Evolutionary conservation across 2,329 filamentous ascomycete species (phyloP), one percentile per base, ranked within the genome.

Genomic region (Nannizziopsis barbatae): DNA sequence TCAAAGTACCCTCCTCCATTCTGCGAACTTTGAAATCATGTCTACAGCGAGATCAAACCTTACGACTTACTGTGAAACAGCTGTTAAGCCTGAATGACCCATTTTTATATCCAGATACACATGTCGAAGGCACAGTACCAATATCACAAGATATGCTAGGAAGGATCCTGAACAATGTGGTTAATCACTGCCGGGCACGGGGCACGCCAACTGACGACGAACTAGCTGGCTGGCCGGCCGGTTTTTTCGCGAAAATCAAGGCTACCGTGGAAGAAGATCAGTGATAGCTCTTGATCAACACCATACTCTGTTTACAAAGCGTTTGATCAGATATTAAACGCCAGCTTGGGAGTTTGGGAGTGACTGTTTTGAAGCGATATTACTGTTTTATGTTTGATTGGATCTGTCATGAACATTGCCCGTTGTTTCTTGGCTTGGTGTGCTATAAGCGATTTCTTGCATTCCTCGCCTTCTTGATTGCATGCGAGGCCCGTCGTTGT

Each of bases 121-220:
- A 65, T 39, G 60, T 66, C 9, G 62, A 68, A 18, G 69, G 69
- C 33, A 67, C 62, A 49, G 74, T 72, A 45, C 71, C 62, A 50
- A 75, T 74, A 53, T 76, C 63, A 10, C 71, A 80, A 58, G 76
- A 79, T n/a, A 66, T 81, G 58, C 66, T 82, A 3, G 73, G 70
- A 1, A 72, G 77, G 53, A 77, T 82, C 30, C 71, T 82, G 53
- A 69, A 71, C 45, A 75, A 76, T 42, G 76, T 82, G 12, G 73
- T 79, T 3, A 73, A 78, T 51, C 73, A 80, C 53, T 81, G 78
- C 58, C 66, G 72, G 27, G 74, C 75, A 18, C 74, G 73, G 51
- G 71, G 74, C 3, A 59, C 75, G 5, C 78, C 78, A 2, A 74
- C 66, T 12, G 74, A 78, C 32, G 75, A 77, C 50, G 79, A 82